phyloP scores from a whole-genome alignment of 2,329 filamentous ascomycete genomes.

The Aureobasidium sp. region DNA sequence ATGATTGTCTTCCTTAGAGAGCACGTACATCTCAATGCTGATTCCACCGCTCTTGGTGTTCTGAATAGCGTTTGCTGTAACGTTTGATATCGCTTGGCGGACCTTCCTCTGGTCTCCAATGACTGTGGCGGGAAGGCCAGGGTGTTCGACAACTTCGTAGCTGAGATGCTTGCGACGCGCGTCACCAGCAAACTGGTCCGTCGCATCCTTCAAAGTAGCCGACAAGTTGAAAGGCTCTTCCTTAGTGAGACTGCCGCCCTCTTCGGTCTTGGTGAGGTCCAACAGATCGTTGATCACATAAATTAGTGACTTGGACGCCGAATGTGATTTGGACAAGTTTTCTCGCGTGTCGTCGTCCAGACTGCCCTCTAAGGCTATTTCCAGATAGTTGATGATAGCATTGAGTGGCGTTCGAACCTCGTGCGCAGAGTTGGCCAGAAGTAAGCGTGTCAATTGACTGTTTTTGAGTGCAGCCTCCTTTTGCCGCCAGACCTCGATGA shows the following conservation, averaged over 20 bases:
- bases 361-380: slow-evolving; percentile 77
- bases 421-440: slow-evolving; percentile 83
- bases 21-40: slow-evolving; percentile 61
- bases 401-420: slow-evolving; percentile 88
- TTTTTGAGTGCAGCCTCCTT: slow-evolving; percentile 79
- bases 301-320: slow-evolving; percentile 84
- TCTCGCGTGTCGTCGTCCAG: slow-evolving; percentile 79
- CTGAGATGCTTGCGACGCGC: slow-evolving; percentile 67
- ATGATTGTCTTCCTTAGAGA: slow-evolving; percentile 45
- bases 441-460: slow-evolving; percentile 69
- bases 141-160: slow-evolving; percentile 61
- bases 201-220: slow-evolving; percentile 67
- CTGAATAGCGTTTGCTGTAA: slow-evolving; percentile 79
- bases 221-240: slow-evolving; percentile 72
- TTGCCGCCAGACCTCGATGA: slow-evolving; percentile 89
- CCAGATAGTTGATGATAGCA: slow-evolving; percentile 89
- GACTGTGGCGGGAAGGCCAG: slow-evolving; percentile 62
- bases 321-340: slow-evolving; percentile 76
- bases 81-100: slow-evolving; percentile 75
- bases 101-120: slow-evolving; percentile 73
- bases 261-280: slow-evolving; percentile 81
- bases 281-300: slow-evolving; percentile 91
- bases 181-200: slow-evolving; percentile 65
- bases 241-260: slow-evolving; percentile 70
- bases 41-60: slow-evolving; percentile 64